Evolutionary conservation across 139 green algal genomes (phyloP).

Genomic region (Coelastrella sp.): DNA sequence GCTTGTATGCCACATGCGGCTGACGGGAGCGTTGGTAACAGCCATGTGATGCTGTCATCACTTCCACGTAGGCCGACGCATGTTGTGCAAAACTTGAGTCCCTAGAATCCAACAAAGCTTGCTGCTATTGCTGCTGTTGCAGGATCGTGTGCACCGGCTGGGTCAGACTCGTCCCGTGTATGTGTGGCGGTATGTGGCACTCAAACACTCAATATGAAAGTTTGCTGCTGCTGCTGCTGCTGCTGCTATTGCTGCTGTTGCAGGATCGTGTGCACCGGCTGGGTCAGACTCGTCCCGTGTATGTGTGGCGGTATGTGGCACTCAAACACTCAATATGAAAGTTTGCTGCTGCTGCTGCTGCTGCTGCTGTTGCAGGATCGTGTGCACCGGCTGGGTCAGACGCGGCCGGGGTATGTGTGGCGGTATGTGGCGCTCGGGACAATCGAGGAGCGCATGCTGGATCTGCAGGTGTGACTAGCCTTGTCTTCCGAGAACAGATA

Average conservation of each 20-base stretch:
- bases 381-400: conserved; percentile 4
- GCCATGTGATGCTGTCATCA: too few relatives aligned
- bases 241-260: conserved; percentile 1
- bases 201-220: too few relatives aligned
- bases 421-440: conserved; percentile 68
- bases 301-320: conserved; percentile 67
- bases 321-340: too few relatives aligned
- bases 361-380: conserved; percentile 21
- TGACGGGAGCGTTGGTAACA: too few relatives aligned
- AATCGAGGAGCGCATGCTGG: conserved; percentile 89
- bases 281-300: background rate
- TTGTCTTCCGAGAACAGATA: too few relatives aligned
- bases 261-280: conserved; percentile 14
- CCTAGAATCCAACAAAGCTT: background rate
- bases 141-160: conserved; percentile 11
- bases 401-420: conserved; percentile 44
- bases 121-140: conserved; percentile 6
- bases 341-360: conserved; percentile 42
- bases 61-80: background rate
- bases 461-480: conserved; percentile 68
- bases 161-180: background rate
- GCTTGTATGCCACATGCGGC: too few relatives aligned
- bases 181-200: conserved; percentile 67
- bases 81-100: background rate
- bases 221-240: conserved; percentile 34